phyloP scores from a whole-genome alignment of 192 early-diverging fungal species.

The Blastocladiella britannica region DNA sequence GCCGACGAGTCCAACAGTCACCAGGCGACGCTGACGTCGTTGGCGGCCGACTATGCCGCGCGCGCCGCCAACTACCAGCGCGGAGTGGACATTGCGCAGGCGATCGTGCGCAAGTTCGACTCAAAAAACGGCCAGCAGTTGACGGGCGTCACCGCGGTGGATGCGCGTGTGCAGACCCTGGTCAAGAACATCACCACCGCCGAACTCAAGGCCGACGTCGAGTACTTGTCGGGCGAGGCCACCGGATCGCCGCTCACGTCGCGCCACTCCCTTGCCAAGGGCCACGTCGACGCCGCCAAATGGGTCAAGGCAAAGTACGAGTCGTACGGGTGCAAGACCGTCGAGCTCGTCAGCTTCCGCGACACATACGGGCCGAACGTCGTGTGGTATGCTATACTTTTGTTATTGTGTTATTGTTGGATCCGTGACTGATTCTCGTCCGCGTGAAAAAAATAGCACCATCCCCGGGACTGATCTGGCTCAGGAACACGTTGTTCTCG shows the following conservation, averaged over 20 bases:
- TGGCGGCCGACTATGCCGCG: too few species aligned
- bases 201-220: conserved; percentile 15
- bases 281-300: conserved; percentile 12
- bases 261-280: conserved; percentile 12
- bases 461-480: conserved; percentile 17
- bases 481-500: conserved; percentile 19
- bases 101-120: too few species aligned
- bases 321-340: conserved; percentile 16
- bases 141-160: too few species aligned
- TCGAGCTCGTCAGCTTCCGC: conserved; percentile 13
- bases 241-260: conserved; percentile 12
- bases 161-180: conserved; percentile 13
- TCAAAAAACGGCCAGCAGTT: too few species aligned
- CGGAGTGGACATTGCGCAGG: too few species aligned
- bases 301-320: conserved; percentile 17
- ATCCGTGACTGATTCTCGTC: not conserved
- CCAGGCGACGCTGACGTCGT: too few species aligned
- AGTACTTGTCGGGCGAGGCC: conserved; percentile 18
- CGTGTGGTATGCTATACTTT: conserved; percentile 12
- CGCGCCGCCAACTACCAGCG: too few species aligned
- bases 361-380: conserved; percentile 19
- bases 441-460: conserved; percentile 5
- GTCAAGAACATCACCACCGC: conserved; percentile 9
- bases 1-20: too few species aligned
- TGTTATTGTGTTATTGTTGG: not conserved